Conservation (phyloP, 2,329 filamentous ascomycete species). For the Verticillium longisporum region DNA sequence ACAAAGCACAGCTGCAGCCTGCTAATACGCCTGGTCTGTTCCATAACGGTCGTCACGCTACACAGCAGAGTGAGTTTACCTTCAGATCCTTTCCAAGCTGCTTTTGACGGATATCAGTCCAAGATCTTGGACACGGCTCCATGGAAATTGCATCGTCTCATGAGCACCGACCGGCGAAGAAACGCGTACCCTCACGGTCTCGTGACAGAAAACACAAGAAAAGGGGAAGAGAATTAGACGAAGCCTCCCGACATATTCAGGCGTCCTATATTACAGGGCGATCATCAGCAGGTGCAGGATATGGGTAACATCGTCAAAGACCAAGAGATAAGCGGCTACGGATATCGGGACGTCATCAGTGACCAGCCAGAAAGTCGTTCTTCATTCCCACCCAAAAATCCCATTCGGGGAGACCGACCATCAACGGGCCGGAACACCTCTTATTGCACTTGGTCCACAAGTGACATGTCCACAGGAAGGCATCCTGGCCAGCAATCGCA, state of each 20-base stretch:
- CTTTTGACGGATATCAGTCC: neutral
- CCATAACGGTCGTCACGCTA: slow-evolving; percentile 27
- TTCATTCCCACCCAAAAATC: neutral
- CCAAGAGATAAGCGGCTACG: neutral
- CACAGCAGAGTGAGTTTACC: slow-evolving; percentile 18
- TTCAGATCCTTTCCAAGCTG: too few relatives aligned
- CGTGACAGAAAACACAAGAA: slow-evolving; percentile 16
- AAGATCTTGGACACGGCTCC: slow-evolving; percentile 9
- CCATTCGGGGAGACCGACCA: neutral
- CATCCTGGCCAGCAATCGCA: neutral
- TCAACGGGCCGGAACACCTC: slow-evolving; percentile 9
- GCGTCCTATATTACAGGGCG: too few relatives aligned
- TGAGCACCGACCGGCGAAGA: neutral
- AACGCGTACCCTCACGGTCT: slow-evolving; percentile 11
- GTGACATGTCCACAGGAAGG: neutral
- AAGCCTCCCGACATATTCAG: slow-evolving; percentile 4
- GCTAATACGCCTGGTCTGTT: slow-evolving; percentile 34
- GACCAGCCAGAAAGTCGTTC: neutral
- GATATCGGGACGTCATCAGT: neutral
- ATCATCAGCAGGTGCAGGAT: too few relatives aligned
- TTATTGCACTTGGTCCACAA: slow-evolving; percentile 16
- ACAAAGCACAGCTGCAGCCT: slow-evolving; percentile 24
- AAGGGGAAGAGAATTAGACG: slow-evolving; percentile 24
- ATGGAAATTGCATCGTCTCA: slow-evolving; percentile 7
- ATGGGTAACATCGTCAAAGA: neutral